Evolutionary conservation across 345 rosid species (phyloP).

Genomic region (Linum usitatissimum): DNA sequence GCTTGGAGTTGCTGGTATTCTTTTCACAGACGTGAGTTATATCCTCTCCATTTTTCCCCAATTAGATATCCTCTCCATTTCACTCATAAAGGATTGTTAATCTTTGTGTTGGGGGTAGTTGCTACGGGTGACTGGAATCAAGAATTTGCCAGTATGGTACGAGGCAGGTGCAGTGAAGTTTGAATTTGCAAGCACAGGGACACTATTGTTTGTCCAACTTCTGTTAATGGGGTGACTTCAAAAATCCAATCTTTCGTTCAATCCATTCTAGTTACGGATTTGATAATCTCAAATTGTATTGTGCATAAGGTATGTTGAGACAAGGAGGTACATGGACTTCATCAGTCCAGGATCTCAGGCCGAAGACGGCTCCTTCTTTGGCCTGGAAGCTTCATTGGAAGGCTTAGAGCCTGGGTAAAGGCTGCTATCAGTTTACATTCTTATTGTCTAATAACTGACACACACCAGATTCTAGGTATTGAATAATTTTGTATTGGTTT

Average conservation of each 20-base stretch:
- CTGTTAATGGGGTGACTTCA: constrained; percentile 65
- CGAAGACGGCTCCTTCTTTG: constrained; percentile 67
- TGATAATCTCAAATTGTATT: background rate
- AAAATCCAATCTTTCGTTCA: background rate
- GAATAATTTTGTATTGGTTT: background rate
- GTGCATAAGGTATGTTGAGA: constrained; percentile 58
- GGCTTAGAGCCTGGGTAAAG: constrained; percentile 86
- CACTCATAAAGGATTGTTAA: background rate
- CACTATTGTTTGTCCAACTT: constrained; percentile 60
- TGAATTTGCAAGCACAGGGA: constrained; percentile 56
- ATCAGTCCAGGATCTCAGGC: constrained; percentile 82
- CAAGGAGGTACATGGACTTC: constrained; percentile 82
- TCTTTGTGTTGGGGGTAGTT: constrained; percentile 29
- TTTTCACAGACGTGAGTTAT: constrained; percentile 66
- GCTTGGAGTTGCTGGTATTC: constrained; percentile 90
- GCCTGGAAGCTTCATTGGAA: constrained; percentile 66
- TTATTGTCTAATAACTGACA: too few species aligned
- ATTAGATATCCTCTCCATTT: background rate
- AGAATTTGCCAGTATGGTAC: constrained; percentile 76
- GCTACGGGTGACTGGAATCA: constrained; percentile 61
- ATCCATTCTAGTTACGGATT: background rate
- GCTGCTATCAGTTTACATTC: background rate
- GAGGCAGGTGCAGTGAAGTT: constrained; percentile 86
- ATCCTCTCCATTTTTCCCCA: background rate
- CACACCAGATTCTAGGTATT: too few species aligned